These are phyloP conservation scores for Yarrowia alimentaria DNA, from an alignment of 805 yeast species.

Conservation along the genomic window DNA sequence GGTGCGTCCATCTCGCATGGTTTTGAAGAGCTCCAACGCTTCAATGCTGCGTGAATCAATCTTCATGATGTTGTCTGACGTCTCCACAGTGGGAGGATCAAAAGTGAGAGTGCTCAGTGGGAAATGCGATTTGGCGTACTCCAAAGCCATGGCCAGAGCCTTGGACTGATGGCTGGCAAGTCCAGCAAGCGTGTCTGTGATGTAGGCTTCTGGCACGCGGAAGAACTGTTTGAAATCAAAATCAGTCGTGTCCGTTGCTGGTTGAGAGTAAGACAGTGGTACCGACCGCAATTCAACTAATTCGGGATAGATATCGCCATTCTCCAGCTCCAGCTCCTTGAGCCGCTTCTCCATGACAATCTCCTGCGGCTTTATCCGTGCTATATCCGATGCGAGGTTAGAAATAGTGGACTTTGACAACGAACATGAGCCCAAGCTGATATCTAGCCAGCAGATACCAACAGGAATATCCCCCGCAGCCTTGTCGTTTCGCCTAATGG, in stretches of 20 bases:
- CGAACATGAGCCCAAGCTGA: slow-evolving; percentile 75
- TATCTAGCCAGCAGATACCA: slow-evolving; percentile 86
- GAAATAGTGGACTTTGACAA: slow-evolving; percentile 62
- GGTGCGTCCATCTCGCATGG: slow-evolving; percentile 51
- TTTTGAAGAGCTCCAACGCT: slow-evolving; percentile 60
- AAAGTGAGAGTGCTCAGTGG: slow-evolving; percentile 66
- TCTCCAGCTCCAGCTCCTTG: slow-evolving; percentile 38
- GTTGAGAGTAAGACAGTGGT: slow-evolving; percentile 54
- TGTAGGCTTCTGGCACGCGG: neutral
- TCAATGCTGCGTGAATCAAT: slow-evolving; percentile 57
- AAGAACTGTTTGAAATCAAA: slow-evolving; percentile 11
- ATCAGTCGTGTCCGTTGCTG: slow-evolving; percentile 39
- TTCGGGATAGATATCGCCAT: slow-evolving; percentile 57
- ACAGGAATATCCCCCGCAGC: slow-evolving; percentile 46
- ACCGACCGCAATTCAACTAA: slow-evolving; percentile 58
- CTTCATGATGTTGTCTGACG: slow-evolving; percentile 56
- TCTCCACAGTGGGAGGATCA: slow-evolving; percentile 59
- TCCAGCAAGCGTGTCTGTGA: neutral
- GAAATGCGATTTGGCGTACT: slow-evolving; percentile 69
- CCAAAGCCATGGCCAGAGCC: slow-evolving; percentile 61
- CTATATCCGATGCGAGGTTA: slow-evolving; percentile 65
- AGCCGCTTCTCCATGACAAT: slow-evolving; percentile 49
- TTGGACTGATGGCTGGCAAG: slow-evolving; percentile 44
- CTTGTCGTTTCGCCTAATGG: slow-evolving; percentile 16
- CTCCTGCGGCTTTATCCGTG: slow-evolving; percentile 80